Conservation (phyloP, 2,329 filamentous ascomycete species). For the Anthostomella pinea region DNA sequence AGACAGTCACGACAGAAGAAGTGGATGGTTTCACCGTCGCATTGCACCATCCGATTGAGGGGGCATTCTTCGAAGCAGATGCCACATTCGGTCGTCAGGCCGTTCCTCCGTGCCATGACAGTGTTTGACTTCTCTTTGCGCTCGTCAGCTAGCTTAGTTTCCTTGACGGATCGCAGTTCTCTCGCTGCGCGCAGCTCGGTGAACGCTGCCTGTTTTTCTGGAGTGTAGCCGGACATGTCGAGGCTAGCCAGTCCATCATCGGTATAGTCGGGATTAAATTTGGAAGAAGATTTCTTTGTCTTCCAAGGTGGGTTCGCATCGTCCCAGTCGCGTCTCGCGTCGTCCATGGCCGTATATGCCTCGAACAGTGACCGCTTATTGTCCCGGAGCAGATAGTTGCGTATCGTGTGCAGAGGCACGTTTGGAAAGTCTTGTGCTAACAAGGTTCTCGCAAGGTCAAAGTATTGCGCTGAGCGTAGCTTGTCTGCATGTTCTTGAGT, state of each 20-base stretch:
- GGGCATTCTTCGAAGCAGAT: constrained; percentile 71
- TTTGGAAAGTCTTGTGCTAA: constrained; percentile 36
- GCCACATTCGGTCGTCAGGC: constrained; percentile 63
- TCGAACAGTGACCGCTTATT: constrained; percentile 34
- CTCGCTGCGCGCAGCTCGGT: constrained; percentile 40
- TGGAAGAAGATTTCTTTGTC: constrained; percentile 30
- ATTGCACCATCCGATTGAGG: constrained; percentile 66
- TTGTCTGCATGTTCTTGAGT: constrained; percentile 5
- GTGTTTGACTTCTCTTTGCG: constrained; percentile 38
- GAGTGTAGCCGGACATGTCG: constrained; percentile 13
- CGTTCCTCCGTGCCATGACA: constrained; percentile 40
- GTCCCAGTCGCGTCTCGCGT: constrained; percentile 20
- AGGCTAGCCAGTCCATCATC: constrained; percentile 16
- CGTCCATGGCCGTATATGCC: constrained; percentile 35
- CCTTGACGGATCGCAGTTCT: constrained; percentile 26
- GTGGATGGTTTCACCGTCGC: constrained; percentile 56
- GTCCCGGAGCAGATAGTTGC: constrained; percentile 19
- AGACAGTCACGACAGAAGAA: constrained; percentile 71
- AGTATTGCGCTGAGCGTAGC: constrained; percentile 12
- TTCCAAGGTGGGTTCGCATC: constrained; percentile 17
- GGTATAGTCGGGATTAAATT: constrained; percentile 13
- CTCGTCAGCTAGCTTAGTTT: constrained; percentile 23
- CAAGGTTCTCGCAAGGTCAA: constrained; percentile 22
- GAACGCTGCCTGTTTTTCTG: constrained; percentile 30
- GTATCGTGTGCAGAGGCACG: constrained; percentile 26